Evolutionary conservation across 1,284 basidiomycete genomes (phyloP).

Genomic region (Boletellus deceptivus): DNA sequence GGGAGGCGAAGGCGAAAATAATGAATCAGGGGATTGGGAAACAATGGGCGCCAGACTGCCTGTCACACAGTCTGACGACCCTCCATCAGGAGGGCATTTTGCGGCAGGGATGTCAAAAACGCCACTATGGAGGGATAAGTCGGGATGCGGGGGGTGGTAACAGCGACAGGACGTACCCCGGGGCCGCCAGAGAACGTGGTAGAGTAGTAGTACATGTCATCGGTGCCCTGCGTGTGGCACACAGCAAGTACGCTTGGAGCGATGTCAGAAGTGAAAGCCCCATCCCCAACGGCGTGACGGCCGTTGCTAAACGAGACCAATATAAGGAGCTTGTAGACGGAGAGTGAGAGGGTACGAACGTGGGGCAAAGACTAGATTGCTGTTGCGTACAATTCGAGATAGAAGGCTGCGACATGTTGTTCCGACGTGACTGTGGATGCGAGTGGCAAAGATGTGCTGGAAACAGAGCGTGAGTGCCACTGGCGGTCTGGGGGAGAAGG

Average conservation of each 20-base stretch:
- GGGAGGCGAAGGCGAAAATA: constrained; percentile 39
- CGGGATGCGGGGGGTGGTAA: constrained; percentile 1
- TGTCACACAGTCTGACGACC: constrained; percentile 92
- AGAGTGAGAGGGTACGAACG: constrained; percentile 47
- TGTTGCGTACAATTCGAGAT: constrained; percentile 70
- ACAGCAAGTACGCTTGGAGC: constrained; percentile 78
- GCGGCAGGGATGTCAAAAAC: constrained; percentile 83
- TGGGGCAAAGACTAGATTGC: constrained; percentile 88
- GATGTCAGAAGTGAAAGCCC: constrained; percentile 78
- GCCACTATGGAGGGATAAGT: constrained; percentile 54
- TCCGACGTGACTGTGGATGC: constrained; percentile 65
- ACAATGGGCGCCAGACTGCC: constrained; percentile 71
- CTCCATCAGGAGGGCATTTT: constrained; percentile 90
- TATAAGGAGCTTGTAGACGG: constrained; percentile 2
- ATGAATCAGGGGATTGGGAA: constrained; percentile 43
- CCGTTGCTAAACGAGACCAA: constrained; percentile 65
- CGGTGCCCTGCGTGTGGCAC: constrained; percentile 74
- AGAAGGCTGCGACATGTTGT: constrained; percentile 66
- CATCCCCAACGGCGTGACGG: constrained; percentile 91
- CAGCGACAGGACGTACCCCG: constrained; percentile 52
- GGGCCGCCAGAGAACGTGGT: constrained; percentile 87
- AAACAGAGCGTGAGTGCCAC: neutral
- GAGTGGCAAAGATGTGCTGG: constrained; percentile 10
- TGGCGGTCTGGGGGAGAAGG: neutral
- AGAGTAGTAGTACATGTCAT: constrained; percentile 83